Conservation (phyloP, 345 rosid genomes). For the Pugionium dolabratum region DNA sequence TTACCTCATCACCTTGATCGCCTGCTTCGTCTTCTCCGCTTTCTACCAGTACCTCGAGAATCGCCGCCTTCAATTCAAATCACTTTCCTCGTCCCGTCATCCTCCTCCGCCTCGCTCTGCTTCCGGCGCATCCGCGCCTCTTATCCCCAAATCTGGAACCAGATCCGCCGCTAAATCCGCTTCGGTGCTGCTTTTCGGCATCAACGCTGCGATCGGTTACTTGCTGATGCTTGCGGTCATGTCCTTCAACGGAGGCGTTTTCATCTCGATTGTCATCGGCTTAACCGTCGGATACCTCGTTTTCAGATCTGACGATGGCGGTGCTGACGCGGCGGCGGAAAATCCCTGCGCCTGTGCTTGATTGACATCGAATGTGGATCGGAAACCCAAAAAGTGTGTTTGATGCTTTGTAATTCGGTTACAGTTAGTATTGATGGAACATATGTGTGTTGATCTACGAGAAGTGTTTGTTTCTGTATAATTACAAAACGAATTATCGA, state of each 20-base stretch:
- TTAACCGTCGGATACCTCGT: slow-evolving; percentile 58
- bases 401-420: slow-evolving; percentile 18
- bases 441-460: not conserved
- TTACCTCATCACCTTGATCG: slow-evolving; percentile 66
- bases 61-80: slow-evolving; percentile 50
- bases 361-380: not conserved
- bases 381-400: not conserved
- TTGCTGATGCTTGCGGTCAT: slow-evolving; percentile 78
- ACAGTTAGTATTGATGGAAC: slow-evolving; percentile 12
- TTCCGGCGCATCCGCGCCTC: slow-evolving; percentile 42
- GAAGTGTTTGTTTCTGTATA: slow-evolving; percentile 3
- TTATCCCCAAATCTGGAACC: slow-evolving; percentile 40
- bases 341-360: slow-evolving; percentile 70
- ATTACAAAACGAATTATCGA: not conserved
- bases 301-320: slow-evolving; percentile 52
- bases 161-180: slow-evolving; percentile 47
- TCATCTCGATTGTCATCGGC: slow-evolving; percentile 68
- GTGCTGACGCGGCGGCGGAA: slow-evolving; percentile 36
- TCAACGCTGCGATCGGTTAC: slow-evolving; percentile 73
- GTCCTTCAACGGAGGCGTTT: slow-evolving; percentile 89
- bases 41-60: slow-evolving; percentile 72
- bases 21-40: slow-evolving; percentile 61
- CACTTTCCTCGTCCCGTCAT: slow-evolving; percentile 34
- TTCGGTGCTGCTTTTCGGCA: slow-evolving; percentile 54
- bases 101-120: slow-evolving; percentile 11